Base-by-base conservation (phyloP, 228 moss, liverwort and hornwort genomes). In the Sphagnum fallax region DNA sequence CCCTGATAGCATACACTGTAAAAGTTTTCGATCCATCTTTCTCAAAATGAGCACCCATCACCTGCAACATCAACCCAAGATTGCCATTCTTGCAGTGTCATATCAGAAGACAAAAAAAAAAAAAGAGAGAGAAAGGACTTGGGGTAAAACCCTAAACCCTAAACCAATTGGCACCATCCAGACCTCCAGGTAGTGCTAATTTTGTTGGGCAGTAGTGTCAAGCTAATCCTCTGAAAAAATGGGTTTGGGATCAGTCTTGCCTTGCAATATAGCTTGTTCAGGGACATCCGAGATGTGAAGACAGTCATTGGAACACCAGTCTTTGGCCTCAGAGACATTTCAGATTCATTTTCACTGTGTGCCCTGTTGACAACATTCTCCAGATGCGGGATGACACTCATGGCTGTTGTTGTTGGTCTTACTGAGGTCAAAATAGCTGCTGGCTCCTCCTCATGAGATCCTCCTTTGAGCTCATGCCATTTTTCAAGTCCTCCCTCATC, bases 401-500 rank as follows among this genome's bases (percentile, higher is more conserved):
- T 69, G 48, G 9, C 51, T 59, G 79, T 72, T 14, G 67, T 65
- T 64, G 75, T 65, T 65, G 87, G 75, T 60, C 51, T 70, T 51
- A 76, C 81, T 62, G 84, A 63, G 69, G 74, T 76, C 67, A 79
- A 51, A 75, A 86, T 78, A 74, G 90, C 78, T 9, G 78, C 73
- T 13, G 87, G 82, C 51, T 60, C 75, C 11, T 75, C 76, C 48
- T 58, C 75, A 16, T 74, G 65, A 15, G 84, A 77, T 50, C 70
- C 75, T 49, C 60, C 74, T 63, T 81, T 55, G 64, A 52, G 67
- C 53, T 80, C 87, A 71, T 89, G 87, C 89, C 90, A 92, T 50
- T 89, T 81, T 65, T 89, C 84, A 70, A 87, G 71, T 68, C 84
- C 92, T 68, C 83, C 87, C 53, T 75, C 95, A 74, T 77, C 92